Evolutionary conservation across 306 rosid species (phyloP).

Genomic region (Rosa persica): DNA sequence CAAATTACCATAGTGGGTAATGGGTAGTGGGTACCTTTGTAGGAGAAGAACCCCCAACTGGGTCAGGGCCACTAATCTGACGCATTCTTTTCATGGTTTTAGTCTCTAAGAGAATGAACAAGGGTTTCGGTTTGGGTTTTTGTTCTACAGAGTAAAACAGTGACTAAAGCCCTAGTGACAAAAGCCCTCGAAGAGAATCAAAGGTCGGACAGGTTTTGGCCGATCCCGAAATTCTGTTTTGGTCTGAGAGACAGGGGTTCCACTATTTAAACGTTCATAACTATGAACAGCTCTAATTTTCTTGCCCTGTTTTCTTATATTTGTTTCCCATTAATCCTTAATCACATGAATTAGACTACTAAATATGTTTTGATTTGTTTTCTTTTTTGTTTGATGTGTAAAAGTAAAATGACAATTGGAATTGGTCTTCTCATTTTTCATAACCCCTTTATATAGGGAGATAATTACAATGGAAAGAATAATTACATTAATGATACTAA

Average conservation of each 20-base stretch:
- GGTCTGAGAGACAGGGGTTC: background rate
- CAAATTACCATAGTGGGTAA: background rate
- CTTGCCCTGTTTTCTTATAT: background rate
- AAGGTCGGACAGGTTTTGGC: background rate
- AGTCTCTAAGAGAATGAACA: background rate
- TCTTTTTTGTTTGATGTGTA: too few relatives aligned
- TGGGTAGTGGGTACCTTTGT: background rate
- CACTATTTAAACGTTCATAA: background rate
- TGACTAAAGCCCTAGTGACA: background rate
- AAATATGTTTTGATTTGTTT: too few relatives aligned
- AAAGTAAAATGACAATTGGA: too few relatives aligned
- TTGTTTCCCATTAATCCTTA: background rate
- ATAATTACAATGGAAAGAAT: too few relatives aligned
- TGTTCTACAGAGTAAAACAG: background rate
- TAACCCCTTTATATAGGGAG: too few relatives aligned
- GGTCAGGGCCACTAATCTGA: background rate
- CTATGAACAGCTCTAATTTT: background rate
- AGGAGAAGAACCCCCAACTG: background rate
- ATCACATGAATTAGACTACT: too few relatives aligned
- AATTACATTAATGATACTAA: too few relatives aligned
- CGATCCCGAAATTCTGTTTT: background rate
- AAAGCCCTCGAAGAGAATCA: background rate
- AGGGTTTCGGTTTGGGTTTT: background rate
- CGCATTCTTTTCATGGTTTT: background rate
- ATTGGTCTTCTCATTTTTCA: too few relatives aligned